phyloP scores from a whole-genome alignment of 805 yeast genomes.

The Helenozyma baotianmanensis region DNA sequence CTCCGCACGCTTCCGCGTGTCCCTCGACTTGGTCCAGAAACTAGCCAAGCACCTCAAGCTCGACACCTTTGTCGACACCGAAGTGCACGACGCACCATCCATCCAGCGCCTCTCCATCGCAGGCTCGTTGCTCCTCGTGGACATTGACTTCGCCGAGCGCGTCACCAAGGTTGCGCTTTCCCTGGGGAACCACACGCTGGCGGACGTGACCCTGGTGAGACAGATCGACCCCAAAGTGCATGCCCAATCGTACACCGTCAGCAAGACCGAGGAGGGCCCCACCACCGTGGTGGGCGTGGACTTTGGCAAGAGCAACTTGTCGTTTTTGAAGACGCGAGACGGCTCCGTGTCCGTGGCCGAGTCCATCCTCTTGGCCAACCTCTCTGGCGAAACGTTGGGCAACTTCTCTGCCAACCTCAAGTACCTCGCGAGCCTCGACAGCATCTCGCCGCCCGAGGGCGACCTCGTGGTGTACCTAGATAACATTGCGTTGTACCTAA shows the following conservation, averaged over 20 bases:
- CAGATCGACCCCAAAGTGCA: no score
- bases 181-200: constrained; percentile 25
- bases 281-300: not conserved
- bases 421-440: constrained; percentile 34
- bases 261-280: not conserved
- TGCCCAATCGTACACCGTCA: no score
- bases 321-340: constrained; percentile 14
- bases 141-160: constrained; percentile 30
- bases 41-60: constrained; percentile 37
- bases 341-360: constrained; percentile 20
- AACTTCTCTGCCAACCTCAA: constrained; percentile 33
- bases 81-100: constrained; percentile 18
- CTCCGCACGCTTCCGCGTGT: constrained; percentile 25
- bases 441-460: constrained; percentile 25
- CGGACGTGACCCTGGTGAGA: no score
- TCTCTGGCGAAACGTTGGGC: constrained; percentile 19
- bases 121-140: constrained; percentile 36
- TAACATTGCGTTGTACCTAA: constrained; percentile 24
- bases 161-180: constrained; percentile 32
- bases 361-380: constrained; percentile 23
- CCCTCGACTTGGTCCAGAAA: constrained; percentile 35
- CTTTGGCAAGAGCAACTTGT: constrained; percentile 1
- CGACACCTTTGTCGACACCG: constrained; percentile 39
- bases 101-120: constrained; percentile 34
- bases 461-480: constrained; percentile 31